phyloP scores from a whole-genome alignment of 2,329 filamentous ascomycete genomes.

The Penicillium sp. region DNA sequence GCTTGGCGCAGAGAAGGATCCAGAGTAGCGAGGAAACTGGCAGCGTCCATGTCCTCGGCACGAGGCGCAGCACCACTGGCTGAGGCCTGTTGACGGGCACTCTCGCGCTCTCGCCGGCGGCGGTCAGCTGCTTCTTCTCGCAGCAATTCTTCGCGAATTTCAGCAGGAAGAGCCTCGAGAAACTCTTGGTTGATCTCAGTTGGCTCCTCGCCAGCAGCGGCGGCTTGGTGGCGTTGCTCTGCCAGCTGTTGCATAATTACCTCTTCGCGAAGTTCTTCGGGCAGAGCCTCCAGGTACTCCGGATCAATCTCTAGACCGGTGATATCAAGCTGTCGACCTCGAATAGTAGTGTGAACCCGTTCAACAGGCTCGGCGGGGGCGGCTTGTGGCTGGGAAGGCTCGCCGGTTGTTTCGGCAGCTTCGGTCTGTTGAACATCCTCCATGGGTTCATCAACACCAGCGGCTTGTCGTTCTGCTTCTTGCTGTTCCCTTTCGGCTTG shows the following conservation, averaged over 20 bases:
- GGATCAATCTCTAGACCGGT: constrained; percentile 90
- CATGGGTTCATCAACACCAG: constrained; percentile 55
- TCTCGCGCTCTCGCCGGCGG: constrained; percentile 79
- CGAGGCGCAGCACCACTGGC: constrained; percentile 46
- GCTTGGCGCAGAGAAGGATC: constrained; percentile 77
- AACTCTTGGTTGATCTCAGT: constrained; percentile 78
- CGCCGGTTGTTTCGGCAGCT: constrained; percentile 21
- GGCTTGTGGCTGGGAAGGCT: constrained; percentile 36
- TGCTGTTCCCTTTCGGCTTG: constrained; percentile 60
- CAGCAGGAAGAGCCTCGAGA: constrained; percentile 81
- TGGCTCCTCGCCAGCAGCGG: constrained; percentile 59
- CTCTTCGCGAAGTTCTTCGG: constrained; percentile 91
- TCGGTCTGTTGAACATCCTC: constrained; percentile 64
- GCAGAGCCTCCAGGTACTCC: constrained; percentile 93
- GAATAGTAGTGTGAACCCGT: constrained; percentile 74
- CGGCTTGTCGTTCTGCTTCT: constrained; percentile 50
- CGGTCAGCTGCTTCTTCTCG: constrained; percentile 86
- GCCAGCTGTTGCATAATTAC: constrained; percentile 88
- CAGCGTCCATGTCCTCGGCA: constrained; percentile 81
- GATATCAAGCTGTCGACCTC: constrained; percentile 84
- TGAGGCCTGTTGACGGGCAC: constrained; percentile 60
- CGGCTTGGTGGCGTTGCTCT: constrained; percentile 72
- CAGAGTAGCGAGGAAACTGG: constrained; percentile 85
- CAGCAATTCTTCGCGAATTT: constrained; percentile 83
- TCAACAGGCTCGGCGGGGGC: constrained; percentile 45